These are phyloP conservation scores for Primulina eburnea DNA, from an alignment of 257 asterid species.

Conservation along the genomic window DNA sequence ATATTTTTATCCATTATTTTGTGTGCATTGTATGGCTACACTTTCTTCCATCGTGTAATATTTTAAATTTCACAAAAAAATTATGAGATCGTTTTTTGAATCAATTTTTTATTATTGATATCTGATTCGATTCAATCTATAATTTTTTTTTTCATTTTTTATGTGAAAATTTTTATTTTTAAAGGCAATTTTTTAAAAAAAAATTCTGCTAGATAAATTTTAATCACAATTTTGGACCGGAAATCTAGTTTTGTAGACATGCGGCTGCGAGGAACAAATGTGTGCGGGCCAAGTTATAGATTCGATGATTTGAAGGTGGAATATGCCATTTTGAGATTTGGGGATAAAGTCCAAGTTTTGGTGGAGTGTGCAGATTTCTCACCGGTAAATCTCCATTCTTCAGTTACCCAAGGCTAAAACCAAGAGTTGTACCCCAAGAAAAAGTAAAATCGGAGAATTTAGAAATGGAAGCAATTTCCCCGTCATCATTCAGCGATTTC, in stretches of 20 bases:
- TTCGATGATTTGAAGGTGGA: background rate
- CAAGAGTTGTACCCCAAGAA: background rate
- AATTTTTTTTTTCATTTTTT: too few species aligned
- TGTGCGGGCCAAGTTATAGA: background rate
- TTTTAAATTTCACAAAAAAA: too few species aligned
- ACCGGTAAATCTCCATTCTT: background rate
- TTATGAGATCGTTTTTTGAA: too few species aligned
- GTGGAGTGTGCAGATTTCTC: background rate
- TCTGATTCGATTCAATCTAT: too few species aligned
- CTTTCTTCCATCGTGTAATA: too few species aligned
- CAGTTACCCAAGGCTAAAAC: background rate
- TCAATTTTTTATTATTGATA: too few species aligned
- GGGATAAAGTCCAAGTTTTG: background rate
- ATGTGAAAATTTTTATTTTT: too few species aligned
- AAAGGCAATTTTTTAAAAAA: too few species aligned
- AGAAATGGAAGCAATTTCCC: slow-evolving; percentile 26
- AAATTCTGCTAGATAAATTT: too few species aligned
- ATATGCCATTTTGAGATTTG: background rate
- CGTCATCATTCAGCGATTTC: slow-evolving; percentile 64
- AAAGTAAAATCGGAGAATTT: background rate
- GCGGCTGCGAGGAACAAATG: background rate
- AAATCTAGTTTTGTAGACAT: background rate
- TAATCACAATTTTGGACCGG: too few species aligned
- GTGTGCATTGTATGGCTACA: too few species aligned
- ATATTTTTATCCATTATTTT: too few species aligned